Evolutionary conservation across 1,284 basidiomycete genomes (phyloP).

Genomic region (Melampsora americana): DNA sequence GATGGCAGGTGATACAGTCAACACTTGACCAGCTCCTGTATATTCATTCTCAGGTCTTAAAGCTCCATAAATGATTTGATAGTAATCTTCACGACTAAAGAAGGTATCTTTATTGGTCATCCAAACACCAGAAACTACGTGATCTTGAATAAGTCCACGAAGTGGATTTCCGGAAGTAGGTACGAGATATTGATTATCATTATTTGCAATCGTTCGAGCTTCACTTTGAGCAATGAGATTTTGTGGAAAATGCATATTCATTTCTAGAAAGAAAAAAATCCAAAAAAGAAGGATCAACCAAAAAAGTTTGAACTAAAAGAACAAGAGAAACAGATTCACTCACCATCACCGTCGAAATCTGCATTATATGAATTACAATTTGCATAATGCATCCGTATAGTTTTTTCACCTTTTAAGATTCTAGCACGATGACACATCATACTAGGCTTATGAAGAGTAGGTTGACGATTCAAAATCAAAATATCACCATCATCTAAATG

Average conservation of each 20-base stretch:
- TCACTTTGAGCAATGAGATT: conserved; percentile 90
- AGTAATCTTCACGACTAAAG: conserved; percentile 92
- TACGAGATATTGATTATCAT: conserved; percentile 97
- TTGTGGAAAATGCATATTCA: conserved; percentile 99
- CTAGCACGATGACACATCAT: conserved; percentile 99
- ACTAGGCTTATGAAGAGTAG: conserved; percentile 97
- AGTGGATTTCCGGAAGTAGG: conserved; percentile 97
- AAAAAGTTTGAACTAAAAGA: neutral
- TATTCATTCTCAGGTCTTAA: conserved; percentile 81
- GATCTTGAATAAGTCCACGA: conserved; percentile 97
- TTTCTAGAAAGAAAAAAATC: conserved; percentile 62
- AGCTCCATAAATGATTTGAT: conserved; percentile 93
- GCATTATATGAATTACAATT: conserved; percentile 99
- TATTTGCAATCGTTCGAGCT: conserved; percentile 91
- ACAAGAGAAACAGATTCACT: conserved; percentile 48
- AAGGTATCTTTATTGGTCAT: conserved; percentile 96
- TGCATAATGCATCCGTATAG: conserved; percentile 99
- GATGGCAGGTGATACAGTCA: conserved; percentile 84
- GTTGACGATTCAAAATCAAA: conserved; percentile 94
- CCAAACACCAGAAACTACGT: conserved; percentile 97
- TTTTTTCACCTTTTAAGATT: conserved; percentile 92
- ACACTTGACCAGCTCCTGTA: conserved; percentile 66
- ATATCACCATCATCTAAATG: conserved; percentile 95
- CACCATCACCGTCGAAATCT: conserved; percentile 97
- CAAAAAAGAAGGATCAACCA: neutral